Evolutionary conservation across 2,329 filamentous ascomycete genomes (phyloP), one percentile per base, ranked within the genome.

Genomic region (Cytospora schulzeri): DNA sequence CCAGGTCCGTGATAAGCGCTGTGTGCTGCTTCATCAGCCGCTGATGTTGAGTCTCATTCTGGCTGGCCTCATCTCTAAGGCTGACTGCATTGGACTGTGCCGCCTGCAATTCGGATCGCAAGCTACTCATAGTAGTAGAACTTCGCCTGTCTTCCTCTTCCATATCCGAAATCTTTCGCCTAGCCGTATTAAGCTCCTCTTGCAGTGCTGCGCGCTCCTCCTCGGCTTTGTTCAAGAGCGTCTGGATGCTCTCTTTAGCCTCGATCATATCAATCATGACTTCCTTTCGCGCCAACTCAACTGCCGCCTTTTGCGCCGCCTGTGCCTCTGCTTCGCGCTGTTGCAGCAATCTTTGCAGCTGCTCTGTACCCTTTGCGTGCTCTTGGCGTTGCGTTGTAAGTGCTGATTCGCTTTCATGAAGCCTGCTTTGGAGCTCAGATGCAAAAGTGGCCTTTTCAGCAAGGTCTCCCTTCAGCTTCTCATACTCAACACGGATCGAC

Each of bases 281-380:
- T 64, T 78, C 72, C 11, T 62, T 67, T 1, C 73, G 72, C 26
- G 75, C 76, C 17, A 68, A 66, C 33, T 74, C 67, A 1, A 73
- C 62, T 17, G 75, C 73, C 33, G 71, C 62, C 1, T 74, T 67
- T 26, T 62, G 62, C 8, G 53, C 62, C 17, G 17, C 26, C 14
- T 24, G 63, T 67, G 65, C 22, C n/a, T 64, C 35, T 54, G 60
- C 38, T 22, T 75, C 60, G 62, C 63, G 64, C 15, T 71, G 64
- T 12, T 68, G 55, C 11, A 73, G n/a, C 26, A 65, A 24, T 15
- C 67, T 64, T 7, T 60, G 67, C 19, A 74, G 63, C 41, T 68
- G 61, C 8, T 64, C 51, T 12, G 67, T 63, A 12, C 68, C 65
- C 7, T 54, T 57, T 11, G 62, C 50, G 57, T 69, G 68, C 4